A percentile compares a stretch with the other conserved stretches of the same genome.
These are phyloP conservation scores for Arthrobotrys megalospora DNA, from an alignment of 2,329 filamentous ascomycete species.

Conservation along the genomic window DNA sequence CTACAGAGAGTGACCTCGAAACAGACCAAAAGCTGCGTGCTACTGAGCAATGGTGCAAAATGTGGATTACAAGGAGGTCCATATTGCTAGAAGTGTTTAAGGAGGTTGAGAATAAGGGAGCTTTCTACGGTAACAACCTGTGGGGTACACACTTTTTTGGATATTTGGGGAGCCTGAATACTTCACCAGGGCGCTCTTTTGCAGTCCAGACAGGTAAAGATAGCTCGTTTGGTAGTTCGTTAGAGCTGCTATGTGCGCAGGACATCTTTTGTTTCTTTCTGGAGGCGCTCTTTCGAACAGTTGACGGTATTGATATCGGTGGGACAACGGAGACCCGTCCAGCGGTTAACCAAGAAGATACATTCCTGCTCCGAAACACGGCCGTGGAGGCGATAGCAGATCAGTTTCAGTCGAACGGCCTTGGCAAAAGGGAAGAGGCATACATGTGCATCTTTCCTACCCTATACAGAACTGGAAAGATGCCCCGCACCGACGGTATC, in stretches of 20 bases:
- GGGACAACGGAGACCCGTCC: neutral
- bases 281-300: neutral
- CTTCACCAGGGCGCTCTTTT: neutral
- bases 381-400: neutral
- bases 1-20: too few relatives aligned
- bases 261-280: slow-evolving; percentile 8
- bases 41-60: neutral
- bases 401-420: neutral
- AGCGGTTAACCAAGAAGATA: neutral
- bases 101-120: neutral
- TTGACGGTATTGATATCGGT: slow-evolving; percentile 6
- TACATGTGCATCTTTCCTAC: neutral
- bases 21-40: neutral
- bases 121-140: neutral
- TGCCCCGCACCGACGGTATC: neutral
- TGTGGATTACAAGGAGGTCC: slow-evolving; percentile 1
- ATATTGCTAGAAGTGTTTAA: too few relatives aligned
- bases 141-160: neutral
- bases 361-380: neutral
- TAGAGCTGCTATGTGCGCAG: neutral
- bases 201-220: neutral
- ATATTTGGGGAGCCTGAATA: neutral
- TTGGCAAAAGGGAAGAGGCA: slow-evolving; percentile 1
- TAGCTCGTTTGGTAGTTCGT: too few relatives aligned
- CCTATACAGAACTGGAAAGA: neutral